Evolutionary conservation across 78 protist species (phyloP).

Genomic region (Dictyostelium brefeldianum): DNA sequence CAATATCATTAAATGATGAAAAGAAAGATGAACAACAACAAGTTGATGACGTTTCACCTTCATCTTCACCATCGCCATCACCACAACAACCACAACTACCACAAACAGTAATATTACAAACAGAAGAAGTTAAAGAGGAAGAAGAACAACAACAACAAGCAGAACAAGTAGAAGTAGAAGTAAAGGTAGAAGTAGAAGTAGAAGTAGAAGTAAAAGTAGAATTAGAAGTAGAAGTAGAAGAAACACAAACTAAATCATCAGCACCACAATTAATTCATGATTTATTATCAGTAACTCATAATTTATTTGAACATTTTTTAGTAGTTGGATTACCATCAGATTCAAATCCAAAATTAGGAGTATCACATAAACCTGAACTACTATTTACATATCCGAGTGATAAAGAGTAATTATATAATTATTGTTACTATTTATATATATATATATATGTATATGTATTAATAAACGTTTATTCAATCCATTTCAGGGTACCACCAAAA

Average conservation of each 20-base stretch:
- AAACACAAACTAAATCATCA: neutral
- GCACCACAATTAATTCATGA: neutral
- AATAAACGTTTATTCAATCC: neutral
- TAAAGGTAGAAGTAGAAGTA: neutral
- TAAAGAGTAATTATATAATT: slow-evolving; percentile 25
- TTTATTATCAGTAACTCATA: neutral
- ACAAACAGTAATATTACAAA: neutral
- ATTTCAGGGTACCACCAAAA: slow-evolving; percentile 62
- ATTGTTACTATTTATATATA: neutral
- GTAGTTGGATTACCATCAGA: slow-evolving; percentile 58
- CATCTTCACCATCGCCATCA: neutral
- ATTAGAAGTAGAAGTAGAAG: neutral
- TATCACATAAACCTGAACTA: slow-evolving; percentile 40
- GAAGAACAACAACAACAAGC: neutral
- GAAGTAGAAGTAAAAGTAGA: neutral
- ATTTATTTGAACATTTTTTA: slow-evolving; percentile 62
- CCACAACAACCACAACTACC: neutral
- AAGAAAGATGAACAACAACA: neutral
- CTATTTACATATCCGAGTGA: slow-evolving; percentile 54
- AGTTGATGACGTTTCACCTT: neutral
- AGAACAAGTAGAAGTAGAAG: neutral
- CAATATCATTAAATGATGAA: neutral
- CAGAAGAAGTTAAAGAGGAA: neutral
- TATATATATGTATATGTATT: neutral
- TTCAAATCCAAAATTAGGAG: slow-evolving; percentile 50